These are phyloP conservation scores for Tagetes erecta DNA, from an alignment of 129 eudicot species.

Conservation along the genomic window DNA sequence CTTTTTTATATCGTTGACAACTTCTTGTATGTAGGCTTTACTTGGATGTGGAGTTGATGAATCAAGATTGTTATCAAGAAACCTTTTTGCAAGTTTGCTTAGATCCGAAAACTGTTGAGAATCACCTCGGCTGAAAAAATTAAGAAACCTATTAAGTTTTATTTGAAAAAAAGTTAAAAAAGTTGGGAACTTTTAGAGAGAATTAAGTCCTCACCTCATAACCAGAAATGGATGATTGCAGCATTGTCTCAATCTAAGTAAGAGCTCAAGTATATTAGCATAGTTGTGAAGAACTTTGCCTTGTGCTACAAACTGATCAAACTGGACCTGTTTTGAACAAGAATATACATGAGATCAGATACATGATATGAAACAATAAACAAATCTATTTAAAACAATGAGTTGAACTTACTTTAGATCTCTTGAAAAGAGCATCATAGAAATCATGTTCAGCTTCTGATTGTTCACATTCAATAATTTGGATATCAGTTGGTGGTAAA, in stretches of 20 bases:
- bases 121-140: constrained; percentile 56
- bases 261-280: constrained; percentile 81
- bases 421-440: constrained; percentile 79
- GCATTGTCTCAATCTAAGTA: constrained; percentile 84
- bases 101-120: constrained; percentile 57
- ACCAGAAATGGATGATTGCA: constrained; percentile 94
- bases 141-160: background rate
- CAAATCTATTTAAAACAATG: background rate
- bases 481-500: constrained; percentile 83
- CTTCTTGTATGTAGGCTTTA: constrained; percentile 80
- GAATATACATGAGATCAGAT: constrained; percentile 4
- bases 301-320: constrained; percentile 89
- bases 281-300: constrained; percentile 93
- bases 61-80: constrained; percentile 49
- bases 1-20: constrained; percentile 54
- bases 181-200: background rate
- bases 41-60: constrained; percentile 46
- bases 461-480: constrained; percentile 73
- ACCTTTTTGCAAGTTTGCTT: constrained; percentile 59
- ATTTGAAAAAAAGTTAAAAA: background rate
- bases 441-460: constrained; percentile 85
- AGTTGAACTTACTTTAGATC: constrained; percentile 63
- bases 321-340: constrained; percentile 60
- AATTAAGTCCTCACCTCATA: constrained; percentile 51
- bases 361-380: background rate